These are phyloP conservation scores for Drosera spatulata DNA, from an alignment of 179 eudicot species.

Conservation along the genomic window DNA sequence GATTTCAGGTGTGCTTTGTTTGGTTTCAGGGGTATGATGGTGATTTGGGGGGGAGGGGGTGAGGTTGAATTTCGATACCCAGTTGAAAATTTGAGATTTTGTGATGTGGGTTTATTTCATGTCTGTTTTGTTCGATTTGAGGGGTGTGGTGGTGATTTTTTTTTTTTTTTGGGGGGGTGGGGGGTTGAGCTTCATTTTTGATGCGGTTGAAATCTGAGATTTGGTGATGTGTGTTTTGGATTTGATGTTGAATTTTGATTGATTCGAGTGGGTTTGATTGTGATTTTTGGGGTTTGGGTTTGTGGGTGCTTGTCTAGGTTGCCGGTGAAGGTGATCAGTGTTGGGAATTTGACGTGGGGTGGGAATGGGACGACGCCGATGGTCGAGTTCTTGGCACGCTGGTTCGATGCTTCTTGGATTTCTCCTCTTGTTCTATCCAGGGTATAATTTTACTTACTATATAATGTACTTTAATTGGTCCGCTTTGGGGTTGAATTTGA, in stretches of 20 bases:
- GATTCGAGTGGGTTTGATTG: not conserved
- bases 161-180: no score
- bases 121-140: no score
- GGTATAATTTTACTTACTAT: slow-evolving; percentile 21
- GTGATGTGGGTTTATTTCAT: no score
- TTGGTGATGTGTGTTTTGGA: no score
- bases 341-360: slow-evolving; percentile 96
- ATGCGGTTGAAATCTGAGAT: no score
- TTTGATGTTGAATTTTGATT: not conserved
- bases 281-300: not conserved
- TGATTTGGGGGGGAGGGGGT: no score
- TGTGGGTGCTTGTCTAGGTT: slow-evolving; percentile 28
- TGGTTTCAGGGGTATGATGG: no score
- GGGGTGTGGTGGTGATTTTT: no score
- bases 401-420: slow-evolving; percentile 48
- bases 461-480: not conserved
- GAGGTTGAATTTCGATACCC: no score
- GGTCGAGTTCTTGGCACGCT: slow-evolving; percentile 65
- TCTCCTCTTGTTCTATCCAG: slow-evolving; percentile 85
- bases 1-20: no score
- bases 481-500: not conserved
- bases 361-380: slow-evolving; percentile 99
- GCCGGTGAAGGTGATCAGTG: slow-evolving; percentile 79
- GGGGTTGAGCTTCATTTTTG: no score
- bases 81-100: no score